phyloP scores from a whole-genome alignment of 495 filamentous ascomycete genomes.

The Podospora didyma region DNA sequence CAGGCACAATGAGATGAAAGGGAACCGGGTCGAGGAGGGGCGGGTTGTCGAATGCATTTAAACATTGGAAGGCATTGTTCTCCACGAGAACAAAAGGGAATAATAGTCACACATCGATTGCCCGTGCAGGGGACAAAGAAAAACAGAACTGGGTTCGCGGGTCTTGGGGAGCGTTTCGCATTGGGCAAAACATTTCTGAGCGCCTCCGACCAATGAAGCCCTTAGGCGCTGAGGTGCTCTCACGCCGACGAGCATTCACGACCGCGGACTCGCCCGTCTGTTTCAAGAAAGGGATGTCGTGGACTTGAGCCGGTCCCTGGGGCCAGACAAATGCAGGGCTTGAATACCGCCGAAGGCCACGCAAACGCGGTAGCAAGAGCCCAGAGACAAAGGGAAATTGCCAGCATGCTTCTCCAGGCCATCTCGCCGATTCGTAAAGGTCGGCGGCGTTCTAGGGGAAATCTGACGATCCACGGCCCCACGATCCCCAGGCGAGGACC shows the following conservation, averaged over 20 bases:
- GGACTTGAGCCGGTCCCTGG: constrained; percentile 10
- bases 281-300: constrained; percentile 17
- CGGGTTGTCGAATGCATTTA: constrained; percentile 1
- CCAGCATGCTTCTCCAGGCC: constrained; percentile 1
- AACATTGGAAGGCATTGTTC: neutral
- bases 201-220: constrained; percentile 30
- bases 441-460: constrained; percentile 3
- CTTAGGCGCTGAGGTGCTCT: constrained; percentile 23
- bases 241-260: constrained; percentile 11
- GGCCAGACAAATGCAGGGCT: neutral
- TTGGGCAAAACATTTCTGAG: constrained; percentile 23
- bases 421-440: neutral
- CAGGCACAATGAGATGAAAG: neutral
- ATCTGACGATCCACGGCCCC: constrained; percentile 6
- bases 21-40: neutral
- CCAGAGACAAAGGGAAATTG: neutral
- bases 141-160: constrained; percentile 22
- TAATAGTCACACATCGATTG: too few species aligned
- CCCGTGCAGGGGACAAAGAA: constrained; percentile 8
- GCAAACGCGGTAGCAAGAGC: neutral
- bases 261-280: neutral
- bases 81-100: neutral
- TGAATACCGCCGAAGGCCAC: neutral
- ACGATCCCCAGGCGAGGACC: neutral
- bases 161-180: constrained; percentile 28